A percentile compares a stretch with the other conserved stretches of the same genome.
phyloP scores from a whole-genome alignment of 1,139 yeast species.

The Candida buenavistaensis region DNA sequence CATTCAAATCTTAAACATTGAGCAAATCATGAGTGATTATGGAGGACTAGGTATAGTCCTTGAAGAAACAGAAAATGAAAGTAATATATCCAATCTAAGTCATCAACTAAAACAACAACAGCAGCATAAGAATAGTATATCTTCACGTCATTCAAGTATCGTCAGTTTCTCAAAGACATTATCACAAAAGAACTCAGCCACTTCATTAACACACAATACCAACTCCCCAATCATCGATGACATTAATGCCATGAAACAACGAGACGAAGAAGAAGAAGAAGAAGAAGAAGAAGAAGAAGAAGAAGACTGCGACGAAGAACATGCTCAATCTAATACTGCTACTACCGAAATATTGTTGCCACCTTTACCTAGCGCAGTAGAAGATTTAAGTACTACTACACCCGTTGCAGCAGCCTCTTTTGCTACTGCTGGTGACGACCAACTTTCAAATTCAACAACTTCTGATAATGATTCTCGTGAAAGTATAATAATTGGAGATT shows the following conservation, averaged over 20 bases:
- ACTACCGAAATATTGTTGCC: conserved; percentile 34
- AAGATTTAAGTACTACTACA: conserved; percentile 12
- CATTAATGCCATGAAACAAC: background rate
- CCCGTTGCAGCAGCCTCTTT: background rate
- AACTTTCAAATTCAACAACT: conserved; percentile 4
- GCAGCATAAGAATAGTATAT: conserved; percentile 3
- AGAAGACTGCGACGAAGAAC: background rate
- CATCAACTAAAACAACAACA: conserved; percentile 2
- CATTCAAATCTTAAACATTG: no score
- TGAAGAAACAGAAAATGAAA: conserved; percentile 22
- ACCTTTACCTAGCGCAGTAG: conserved; percentile 33
- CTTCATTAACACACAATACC: conserved; percentile 4
- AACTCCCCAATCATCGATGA: conserved; percentile 1
- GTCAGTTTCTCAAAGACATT: conserved; percentile 7
- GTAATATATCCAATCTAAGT: conserved; percentile 4
- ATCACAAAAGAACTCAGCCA: conserved; percentile 6
- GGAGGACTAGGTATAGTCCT: conserved; percentile 35
- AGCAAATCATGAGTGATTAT: conserved; percentile 13
- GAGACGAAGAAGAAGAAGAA: background rate
- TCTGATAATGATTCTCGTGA: conserved; percentile 7
- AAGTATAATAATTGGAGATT: conserved; percentile 10
- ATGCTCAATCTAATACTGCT: no score
- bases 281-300: conserved; percentile 4
- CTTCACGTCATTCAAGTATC: conserved; percentile 9
- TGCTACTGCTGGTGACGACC: conserved; percentile 7